These are phyloP conservation scores for Amylostereum areolatum DNA, from an alignment of 1,284 basidiomycete species.

Conservation along the genomic window DNA sequence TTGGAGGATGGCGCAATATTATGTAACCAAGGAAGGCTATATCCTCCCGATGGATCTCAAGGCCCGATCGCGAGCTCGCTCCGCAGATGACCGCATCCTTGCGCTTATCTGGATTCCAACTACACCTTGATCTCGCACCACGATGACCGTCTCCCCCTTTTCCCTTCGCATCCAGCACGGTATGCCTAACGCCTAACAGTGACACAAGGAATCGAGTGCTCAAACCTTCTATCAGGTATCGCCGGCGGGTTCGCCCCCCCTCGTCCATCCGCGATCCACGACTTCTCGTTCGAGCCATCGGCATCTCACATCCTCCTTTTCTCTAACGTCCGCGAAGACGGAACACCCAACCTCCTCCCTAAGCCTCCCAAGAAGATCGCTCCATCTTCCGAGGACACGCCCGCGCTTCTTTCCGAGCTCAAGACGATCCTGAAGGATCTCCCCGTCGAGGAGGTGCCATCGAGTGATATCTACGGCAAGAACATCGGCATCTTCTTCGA, in stretches of 20 bases:
- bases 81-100: no score
- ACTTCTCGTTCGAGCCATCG: constrained; percentile 34
- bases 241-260: constrained; percentile 69
- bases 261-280: constrained; percentile 49
- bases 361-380: constrained; percentile 38
- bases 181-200: constrained; percentile 7
- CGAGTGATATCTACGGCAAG: constrained; percentile 65
- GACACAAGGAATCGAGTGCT: background rate
- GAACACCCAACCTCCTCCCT: constrained; percentile 38
- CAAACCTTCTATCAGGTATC: constrained; percentile 43
- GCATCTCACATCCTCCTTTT: constrained; percentile 38
- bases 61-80: no score
- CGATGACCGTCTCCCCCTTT: constrained; percentile 18
- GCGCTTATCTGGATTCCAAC: no score
- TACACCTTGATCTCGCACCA: no score
- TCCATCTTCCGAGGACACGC: constrained; percentile 27
- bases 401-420: constrained; percentile 48
- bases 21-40: no score
- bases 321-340: constrained; percentile 40
- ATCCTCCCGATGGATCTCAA: background rate
- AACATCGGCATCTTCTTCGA: constrained; percentile 63
- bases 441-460: constrained; percentile 53
- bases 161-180: constrained; percentile 30
- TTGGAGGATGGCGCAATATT: no score
- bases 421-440: constrained; percentile 49